Percentiles rank a stretch among this genome's conserved stretches.
phyloP scores from a whole-genome alignment of 768 basidiomycete genomes.

The Leucosporidium creatinivorum region DNA sequence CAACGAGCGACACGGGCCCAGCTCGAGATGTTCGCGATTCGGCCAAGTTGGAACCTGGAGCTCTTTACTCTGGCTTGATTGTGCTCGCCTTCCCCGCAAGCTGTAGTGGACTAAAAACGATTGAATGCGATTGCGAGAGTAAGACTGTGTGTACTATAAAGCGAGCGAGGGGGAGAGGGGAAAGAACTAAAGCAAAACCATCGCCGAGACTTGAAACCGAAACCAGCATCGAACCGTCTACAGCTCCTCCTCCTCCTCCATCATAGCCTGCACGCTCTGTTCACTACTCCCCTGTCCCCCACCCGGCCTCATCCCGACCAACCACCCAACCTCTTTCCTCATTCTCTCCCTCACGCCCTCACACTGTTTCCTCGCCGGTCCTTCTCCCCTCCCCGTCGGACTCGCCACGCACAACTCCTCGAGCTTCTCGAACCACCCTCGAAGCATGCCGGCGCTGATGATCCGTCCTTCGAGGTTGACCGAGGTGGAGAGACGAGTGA shows the following conservation, averaged over 20 bases:
- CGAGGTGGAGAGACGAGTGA: conserved; percentile 20
- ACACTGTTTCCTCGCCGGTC: conserved; percentile 20
- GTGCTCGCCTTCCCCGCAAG: too few species aligned
- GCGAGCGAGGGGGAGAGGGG: too few species aligned
- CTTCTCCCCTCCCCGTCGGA: neutral
- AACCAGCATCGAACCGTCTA: neutral
- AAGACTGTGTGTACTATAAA: too few species aligned
- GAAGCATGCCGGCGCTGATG: conserved; percentile 21
- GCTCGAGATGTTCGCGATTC: too few species aligned
- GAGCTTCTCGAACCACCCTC: conserved; percentile 26
- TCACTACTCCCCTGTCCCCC: too few species aligned
- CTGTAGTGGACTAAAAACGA: too few species aligned
- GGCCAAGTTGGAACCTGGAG: too few species aligned
- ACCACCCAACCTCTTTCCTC: conserved; percentile 35
- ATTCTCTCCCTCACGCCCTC: conserved; percentile 34
- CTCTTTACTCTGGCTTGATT: too few species aligned
- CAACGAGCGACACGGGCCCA: too few species aligned
- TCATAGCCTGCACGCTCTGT: neutral
- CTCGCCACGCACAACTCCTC: conserved; percentile 19
- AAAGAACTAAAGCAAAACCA: too few species aligned
- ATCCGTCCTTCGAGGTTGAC: conserved; percentile 34
- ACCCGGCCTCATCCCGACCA: conserved; percentile 17
- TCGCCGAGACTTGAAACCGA: too few species aligned
- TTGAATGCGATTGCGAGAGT: too few species aligned
- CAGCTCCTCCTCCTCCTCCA: conserved; percentile 16